Conservation (phyloP, 306 rosid genomes). For the Malus sieversii region DNA sequence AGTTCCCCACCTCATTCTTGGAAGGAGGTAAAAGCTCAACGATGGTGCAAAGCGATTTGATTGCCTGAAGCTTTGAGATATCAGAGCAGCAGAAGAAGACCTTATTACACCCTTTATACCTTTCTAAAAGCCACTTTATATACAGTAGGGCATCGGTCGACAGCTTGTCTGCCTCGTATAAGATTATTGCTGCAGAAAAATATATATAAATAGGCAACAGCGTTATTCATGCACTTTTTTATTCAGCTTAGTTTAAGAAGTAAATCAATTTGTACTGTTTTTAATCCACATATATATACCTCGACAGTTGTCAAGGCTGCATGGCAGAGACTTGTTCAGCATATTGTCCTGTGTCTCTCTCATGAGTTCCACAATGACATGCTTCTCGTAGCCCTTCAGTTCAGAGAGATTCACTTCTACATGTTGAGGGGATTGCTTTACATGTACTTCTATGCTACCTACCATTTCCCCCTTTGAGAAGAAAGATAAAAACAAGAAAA, state of each 20-base stretch:
- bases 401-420: conserved; percentile 73
- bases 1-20: conserved; percentile 42
- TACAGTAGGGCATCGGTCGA: conserved; percentile 59
- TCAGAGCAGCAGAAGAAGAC: conserved; percentile 86
- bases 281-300: conserved; percentile 34
- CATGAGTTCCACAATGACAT: conserved; percentile 63
- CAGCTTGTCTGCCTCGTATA: conserved; percentile 65
- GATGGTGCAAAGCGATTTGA: conserved; percentile 51
- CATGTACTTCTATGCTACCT: conserved; percentile 38
- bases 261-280: background rate
- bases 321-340: conserved; percentile 28
- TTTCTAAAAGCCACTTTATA: conserved; percentile 71
- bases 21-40: conserved; percentile 61
- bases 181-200: conserved; percentile 44
- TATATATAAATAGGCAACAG: background rate
- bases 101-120: conserved; percentile 54
- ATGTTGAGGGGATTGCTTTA: conserved; percentile 49
- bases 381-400: conserved; percentile 65
- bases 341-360: conserved; percentile 37
- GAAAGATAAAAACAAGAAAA: background rate
- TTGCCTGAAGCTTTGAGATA: conserved; percentile 56
- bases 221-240: background rate
- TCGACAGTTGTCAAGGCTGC: conserved; percentile 43
- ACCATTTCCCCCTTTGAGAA: conserved; percentile 56
- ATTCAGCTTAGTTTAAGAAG: background rate